These are phyloP conservation scores for Auriscalpium orientale DNA, from an alignment of 768 basidiomycete species.

Conservation along the genomic window DNA sequence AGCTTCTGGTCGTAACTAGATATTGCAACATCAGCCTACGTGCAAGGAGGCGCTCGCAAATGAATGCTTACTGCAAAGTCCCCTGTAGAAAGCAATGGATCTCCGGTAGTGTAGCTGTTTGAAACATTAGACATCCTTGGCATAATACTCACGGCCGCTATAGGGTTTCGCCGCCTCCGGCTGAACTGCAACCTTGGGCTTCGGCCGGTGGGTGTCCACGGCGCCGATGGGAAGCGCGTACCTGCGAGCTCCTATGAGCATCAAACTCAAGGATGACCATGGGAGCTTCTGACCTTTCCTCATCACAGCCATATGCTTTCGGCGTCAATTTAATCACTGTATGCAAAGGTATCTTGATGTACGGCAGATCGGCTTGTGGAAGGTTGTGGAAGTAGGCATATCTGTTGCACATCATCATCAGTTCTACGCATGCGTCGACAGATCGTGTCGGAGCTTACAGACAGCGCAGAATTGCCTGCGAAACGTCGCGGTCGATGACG, in stretches of 20 bases:
- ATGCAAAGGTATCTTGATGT: slow-evolving; percentile 95
- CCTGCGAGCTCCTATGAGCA: slow-evolving; percentile 29
- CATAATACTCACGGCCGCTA: slow-evolving; percentile 18
- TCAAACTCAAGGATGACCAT: not conserved
- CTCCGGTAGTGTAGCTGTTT: no score
- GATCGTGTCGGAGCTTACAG: slow-evolving; percentile 36
- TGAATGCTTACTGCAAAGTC: no score
- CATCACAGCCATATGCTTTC: slow-evolving; percentile 97
- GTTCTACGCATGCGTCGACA: not conserved
- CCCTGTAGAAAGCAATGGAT: no score
- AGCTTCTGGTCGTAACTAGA: not conserved
- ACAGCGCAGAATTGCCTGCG: slow-evolving; percentile 70
- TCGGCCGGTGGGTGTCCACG: slow-evolving; percentile 87
- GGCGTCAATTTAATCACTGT: slow-evolving; percentile 98
- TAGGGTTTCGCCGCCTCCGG: slow-evolving; percentile 6
- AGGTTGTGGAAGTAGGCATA: slow-evolving; percentile 97
- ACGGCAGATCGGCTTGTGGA: slow-evolving; percentile 89
- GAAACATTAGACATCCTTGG: slow-evolving; percentile 4
- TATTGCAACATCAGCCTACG: not conserved
- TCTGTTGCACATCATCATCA: slow-evolving; percentile 36
- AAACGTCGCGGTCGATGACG: slow-evolving; percentile 1
- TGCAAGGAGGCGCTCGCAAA: not conserved
- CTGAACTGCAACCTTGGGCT: slow-evolving; percentile 25
- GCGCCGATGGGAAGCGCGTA: slow-evolving; percentile 88
- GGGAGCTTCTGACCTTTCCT: slow-evolving; percentile 61